Base-by-base conservation (phyloP, 805 yeast genomes). In the Candida andamanensis region DNA sequence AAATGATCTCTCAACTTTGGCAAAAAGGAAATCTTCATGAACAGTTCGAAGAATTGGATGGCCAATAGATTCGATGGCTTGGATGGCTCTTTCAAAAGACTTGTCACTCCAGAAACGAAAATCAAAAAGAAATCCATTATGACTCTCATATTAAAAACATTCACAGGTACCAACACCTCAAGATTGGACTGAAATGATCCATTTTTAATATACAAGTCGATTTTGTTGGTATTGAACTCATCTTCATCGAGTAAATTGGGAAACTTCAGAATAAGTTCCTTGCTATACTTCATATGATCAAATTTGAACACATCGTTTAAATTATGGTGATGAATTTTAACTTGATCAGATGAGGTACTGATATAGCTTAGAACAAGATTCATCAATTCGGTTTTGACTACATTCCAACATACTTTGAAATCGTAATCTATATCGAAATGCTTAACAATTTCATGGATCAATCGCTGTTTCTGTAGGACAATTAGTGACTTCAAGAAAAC, bases 81-180 rank as follows among this genome's bases (percentile, higher is more conserved):
- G 3, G 26, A 15, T n/a, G 24, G 30, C 8, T 16, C n/a, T 24
- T 25, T 26, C n/a, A 26, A 15, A 11, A 29, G 27, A 12, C 23
- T 26, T 8, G 36, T 29, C 1, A 83, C 60, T 2, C 84, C 78
- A 27, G 83, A 78, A 16, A 77, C 63, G 47, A 85, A 85, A 9
- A 77, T 58, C 29, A 85, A 65, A 23, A 85, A 76, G 23, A 84
- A 79, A 36, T 83, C 95, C 29, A 85, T 56, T 11, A 87, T 71
- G 4, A 83, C 70, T 42, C 89, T 71, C 80, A 89, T 85, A 46
- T 87, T 85, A 56, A 82, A 78, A 11, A 86, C 70, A 47, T 77
- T 78, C 2, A 85, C 77, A 1, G 78, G 76, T 2, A 84, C 82
- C 23, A 85, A 56, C 3, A 78, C 69, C 39, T 80, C 78, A 32